Evolutionary conservation across 2,329 filamentous ascomycete genomes (phyloP), one percentile per base, ranked within the genome.

Genomic region (Aspergillus pseudoterreus): DNA sequence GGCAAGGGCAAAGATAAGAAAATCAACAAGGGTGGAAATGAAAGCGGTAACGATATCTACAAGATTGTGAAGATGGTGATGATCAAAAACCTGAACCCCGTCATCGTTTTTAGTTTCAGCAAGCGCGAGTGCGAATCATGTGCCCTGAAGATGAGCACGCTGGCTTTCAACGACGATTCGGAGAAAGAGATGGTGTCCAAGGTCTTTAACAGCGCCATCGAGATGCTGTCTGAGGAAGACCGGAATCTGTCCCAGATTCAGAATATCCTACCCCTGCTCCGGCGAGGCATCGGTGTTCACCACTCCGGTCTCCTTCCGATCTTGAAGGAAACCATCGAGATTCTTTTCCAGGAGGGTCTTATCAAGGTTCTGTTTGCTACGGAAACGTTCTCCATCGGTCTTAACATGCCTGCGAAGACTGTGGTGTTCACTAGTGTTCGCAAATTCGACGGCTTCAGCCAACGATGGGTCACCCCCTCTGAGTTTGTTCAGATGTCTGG

Each of bases 1-100:
- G 92, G 92, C 59, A 91, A 83, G 68, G 92, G 92, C 56, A 96
- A 92, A 69, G 86, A 95, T 68, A 96, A 96, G 78, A 92, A 88
- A 73, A 85, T 84, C 4, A 91, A 92, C 72, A 96, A 95, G 73
- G 91, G 91, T 45, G 88, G 88, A 49, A 81, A 82, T 39, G 81
- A 87, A 54, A 83, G 81, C 24, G 76, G 83, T 12, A 85, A 84
- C 1, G 94, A 99, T 72, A 96, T 99, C 55, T 91, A 90, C 77
- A 97, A 96, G 79, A 96, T 99, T 64, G 88, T 99, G 60, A 89
- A 88, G 72, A 99, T 99, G 94, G 95, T 97, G 62, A 95, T 99
- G 86, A 82, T 90, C 74, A 96, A 92, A 76, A 94, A 88, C 68
- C 95, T 94, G 74, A 96, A 99, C 65, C 94, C 94, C 0, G 94